Base-by-base conservation (phyloP, 768 basidiomycete genomes). In the Russula sp. region DNA sequence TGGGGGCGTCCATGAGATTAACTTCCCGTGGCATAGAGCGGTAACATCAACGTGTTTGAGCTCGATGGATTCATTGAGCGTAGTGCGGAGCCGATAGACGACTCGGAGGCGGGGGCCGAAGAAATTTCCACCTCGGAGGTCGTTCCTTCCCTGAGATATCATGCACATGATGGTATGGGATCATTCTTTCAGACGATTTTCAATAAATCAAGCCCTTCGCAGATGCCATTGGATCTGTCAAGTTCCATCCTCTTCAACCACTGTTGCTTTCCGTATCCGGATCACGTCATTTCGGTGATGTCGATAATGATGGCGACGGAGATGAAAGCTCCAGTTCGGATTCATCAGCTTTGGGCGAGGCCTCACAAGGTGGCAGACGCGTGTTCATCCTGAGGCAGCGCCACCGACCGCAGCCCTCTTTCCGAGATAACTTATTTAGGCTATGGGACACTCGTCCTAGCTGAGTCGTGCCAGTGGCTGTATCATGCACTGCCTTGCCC, bases 211-310 rank as follows among this genome's bases (percentile, higher is more conserved):
- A 48, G 22, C 40, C 16, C n/a, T 35, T 5, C 49, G 14, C 55
- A 94, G 92, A 94, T 71, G 81, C 87, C 3, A 73, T 94, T 8
- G 86, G 89, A 1, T 85, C 86, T 1, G 84, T 89, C 1, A 73
- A 81, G 0, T 89, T 94, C 68, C 87, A 94, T 66, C 91, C 91
- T 0, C 72, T 80, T 32, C 75, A 77, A 10, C 75, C 91, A 0
- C 55, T 76, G 3, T 67, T 93, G 3, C 71, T 90, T 20, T 86
- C 89, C 0, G 80, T 80, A 1, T 87, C 91, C 0, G 93, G 93
- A 2, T 92, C 93, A 6, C 76, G 92, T n/a, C 84, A 88, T 71
- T 89, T 89, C 68, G 73, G 77, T 27, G 48, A 55, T 22, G 18
- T 52, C 22, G 59, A 53, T 34, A 48, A 2, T 34, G 52, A 42